Base-by-base conservation (phyloP, 2,329 filamentous ascomycete genomes). In the Colletotrichum agaves region DNA sequence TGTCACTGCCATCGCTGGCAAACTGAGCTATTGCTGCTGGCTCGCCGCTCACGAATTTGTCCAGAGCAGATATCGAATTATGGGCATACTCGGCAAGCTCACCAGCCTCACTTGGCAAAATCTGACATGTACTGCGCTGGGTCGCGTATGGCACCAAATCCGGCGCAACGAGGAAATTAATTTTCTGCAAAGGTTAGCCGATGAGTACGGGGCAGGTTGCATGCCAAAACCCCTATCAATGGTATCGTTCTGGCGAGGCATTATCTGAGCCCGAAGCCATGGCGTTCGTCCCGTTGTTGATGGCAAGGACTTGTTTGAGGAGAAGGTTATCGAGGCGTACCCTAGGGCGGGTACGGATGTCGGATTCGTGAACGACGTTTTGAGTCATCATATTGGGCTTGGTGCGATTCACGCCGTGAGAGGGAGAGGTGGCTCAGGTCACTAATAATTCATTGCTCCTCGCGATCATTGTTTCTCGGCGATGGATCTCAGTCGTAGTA, bases 201-300 rank as follows among this genome's bases (percentile, higher is more conserved):
- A 10, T n/a, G 13, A 7, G 12, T 35, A 37, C 15, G 44, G 46
- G 2, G 8, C n/a, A 35, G 23, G 12, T 4, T 15, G 15, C 35
- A 27, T 8, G 27, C 6, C 27, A 3, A 37, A 37, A 59, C 53
- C n/a, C 41, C 63, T 1, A 64, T 75, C 47, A 75, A 75, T 31
- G 64, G 71, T 3, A 31, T 75, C n/a, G 71, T 75, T 0, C 7
- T 71, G 2, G 69, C 62, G n/a, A 39, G 11, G 12, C 55, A 61
- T 17, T 75, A 74, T 8, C 15, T 76, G 3, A 44, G 64, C 4
- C 72, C 72, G 2, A 74, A 73, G 49, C 27, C 74, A 67, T 15
- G 75, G 74, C 75, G 75, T 69, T 8, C 75, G 75, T 69, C 10
- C 76, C 63, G 44, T 76, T 3, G 71, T 77, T 3, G 50, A 74